Conservation (phyloP, 2,329 filamentous ascomycete genomes). For the Ramularia endophylla region DNA sequence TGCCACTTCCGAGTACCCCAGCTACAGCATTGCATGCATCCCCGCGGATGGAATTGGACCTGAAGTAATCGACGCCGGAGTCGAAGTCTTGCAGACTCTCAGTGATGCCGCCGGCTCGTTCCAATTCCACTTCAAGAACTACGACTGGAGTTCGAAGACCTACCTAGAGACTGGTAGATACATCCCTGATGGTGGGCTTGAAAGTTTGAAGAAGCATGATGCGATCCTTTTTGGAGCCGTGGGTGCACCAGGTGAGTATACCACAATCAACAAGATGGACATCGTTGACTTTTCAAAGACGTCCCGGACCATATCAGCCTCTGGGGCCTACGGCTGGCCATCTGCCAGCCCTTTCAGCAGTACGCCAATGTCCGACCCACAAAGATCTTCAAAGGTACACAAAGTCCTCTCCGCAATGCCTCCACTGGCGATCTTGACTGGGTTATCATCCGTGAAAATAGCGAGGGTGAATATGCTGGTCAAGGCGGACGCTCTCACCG, state of each 20-base stretch:
- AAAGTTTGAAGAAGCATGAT: slow-evolving; percentile 53
- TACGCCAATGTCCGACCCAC: slow-evolving; percentile 56
- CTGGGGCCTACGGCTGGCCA: slow-evolving; percentile 51
- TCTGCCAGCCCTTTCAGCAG: slow-evolving; percentile 51
- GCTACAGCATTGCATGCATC: slow-evolving; percentile 55
- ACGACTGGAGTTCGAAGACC: slow-evolving; percentile 61
- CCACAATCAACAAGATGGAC: background rate
- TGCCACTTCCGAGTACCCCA: slow-evolving; percentile 27
- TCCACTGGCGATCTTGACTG: slow-evolving; percentile 57
- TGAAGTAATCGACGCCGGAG: slow-evolving; percentile 60
- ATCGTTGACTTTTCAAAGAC: slow-evolving; percentile 27
- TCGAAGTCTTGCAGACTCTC: slow-evolving; percentile 55
- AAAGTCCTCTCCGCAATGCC: slow-evolving; percentile 50
- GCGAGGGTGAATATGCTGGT: slow-evolving; percentile 60
- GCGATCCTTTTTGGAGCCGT: slow-evolving; percentile 65
- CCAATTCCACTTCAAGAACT: slow-evolving; percentile 54
- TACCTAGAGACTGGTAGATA: slow-evolving; percentile 62
- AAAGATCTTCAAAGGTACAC: slow-evolving; percentile 55
- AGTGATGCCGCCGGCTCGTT: slow-evolving; percentile 49
- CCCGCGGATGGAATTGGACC: slow-evolving; percentile 65
- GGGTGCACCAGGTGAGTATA: slow-evolving; percentile 49
- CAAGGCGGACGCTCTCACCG: slow-evolving; percentile 58
- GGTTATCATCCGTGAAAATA: slow-evolving; percentile 63
- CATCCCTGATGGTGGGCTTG: slow-evolving; percentile 55
- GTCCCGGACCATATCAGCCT: slow-evolving; percentile 47